These are phyloP conservation scores for Botrytis pseudocinerea DNA, from an alignment of 2,329 filamentous ascomycete genomes.

Conservation along the genomic window DNA sequence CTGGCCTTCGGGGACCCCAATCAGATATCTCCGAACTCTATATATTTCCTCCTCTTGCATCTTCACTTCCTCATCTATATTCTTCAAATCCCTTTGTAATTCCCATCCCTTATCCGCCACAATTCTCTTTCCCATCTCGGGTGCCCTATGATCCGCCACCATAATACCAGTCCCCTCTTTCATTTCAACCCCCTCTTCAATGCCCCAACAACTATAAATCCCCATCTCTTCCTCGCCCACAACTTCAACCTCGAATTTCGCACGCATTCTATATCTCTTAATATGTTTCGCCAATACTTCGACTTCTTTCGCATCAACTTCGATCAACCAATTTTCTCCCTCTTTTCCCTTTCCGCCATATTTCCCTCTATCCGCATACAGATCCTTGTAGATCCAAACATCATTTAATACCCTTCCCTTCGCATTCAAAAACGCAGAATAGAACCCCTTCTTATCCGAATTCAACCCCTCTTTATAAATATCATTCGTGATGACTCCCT, in stretches of 20 bases:
- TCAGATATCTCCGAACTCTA: conserved; percentile 64
- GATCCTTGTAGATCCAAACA: conserved; percentile 76
- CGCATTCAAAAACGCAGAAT: conserved; percentile 83
- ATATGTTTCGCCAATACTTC: conserved; percentile 68
- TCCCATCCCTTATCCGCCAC: conserved; percentile 43
- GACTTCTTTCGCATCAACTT: conserved; percentile 73
- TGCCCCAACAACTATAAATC: conserved; percentile 72
- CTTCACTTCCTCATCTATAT: conserved; percentile 24
- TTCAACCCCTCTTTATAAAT: conserved; percentile 45
- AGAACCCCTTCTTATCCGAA: conserved; percentile 59
- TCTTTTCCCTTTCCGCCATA: neutral
- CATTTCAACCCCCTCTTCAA: conserved; percentile 16
- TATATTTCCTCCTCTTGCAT: conserved; percentile 7
- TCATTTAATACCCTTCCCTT: conserved; percentile 83
- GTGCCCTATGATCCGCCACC: conserved; percentile 53
- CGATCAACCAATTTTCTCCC: conserved; percentile 49
- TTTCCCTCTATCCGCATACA: neutral
- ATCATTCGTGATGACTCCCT: conserved; percentile 81
- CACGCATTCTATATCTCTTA: conserved; percentile 80
- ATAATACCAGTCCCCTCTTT: conserved; percentile 27
- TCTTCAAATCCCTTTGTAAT: conserved; percentile 43
- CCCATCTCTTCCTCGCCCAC: conserved; percentile 64
- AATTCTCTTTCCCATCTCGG: conserved; percentile 56
- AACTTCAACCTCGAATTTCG: conserved; percentile 70
- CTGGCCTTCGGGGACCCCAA: conserved; percentile 84